Conservation (phyloP, 75 land plant species). For the Picea sitchensis region DNA sequence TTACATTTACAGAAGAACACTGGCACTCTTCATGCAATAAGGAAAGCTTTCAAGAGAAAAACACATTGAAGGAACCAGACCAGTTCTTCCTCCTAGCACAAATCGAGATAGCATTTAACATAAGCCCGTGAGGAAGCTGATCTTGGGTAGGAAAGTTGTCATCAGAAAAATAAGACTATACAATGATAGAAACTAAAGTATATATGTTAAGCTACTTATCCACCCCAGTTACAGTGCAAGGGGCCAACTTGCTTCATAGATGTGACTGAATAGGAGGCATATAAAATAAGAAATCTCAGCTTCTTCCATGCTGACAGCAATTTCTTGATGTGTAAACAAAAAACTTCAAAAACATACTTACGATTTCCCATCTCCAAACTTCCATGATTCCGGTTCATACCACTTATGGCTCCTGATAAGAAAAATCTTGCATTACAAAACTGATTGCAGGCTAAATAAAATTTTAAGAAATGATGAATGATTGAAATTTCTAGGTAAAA, state of each 20-base stretch:
- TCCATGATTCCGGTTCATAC: constrained; percentile 99
- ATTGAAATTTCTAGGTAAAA: background rate
- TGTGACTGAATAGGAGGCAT: background rate
- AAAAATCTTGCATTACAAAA: background rate
- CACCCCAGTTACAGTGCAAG: background rate
- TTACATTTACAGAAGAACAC: background rate
- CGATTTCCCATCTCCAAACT: constrained; percentile 97
- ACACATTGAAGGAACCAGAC: no score
- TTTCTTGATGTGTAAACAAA: background rate
- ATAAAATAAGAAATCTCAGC: background rate
- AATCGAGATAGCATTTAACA: no score
- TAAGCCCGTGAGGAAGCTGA: no score
- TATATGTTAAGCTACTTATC: background rate
- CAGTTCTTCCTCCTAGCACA: no score
- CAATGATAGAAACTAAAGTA: no score
- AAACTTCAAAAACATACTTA: constrained; percentile 27
- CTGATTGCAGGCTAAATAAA: background rate
- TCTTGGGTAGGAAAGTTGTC: no score
- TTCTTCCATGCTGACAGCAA: background rate
- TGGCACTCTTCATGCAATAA: no score
- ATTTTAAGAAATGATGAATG: background rate
- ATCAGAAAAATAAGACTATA: no score
- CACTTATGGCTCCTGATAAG: constrained; percentile 74
- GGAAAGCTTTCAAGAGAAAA: no score
- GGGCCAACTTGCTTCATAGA: background rate